Base-by-base conservation (phyloP, 192 early-diverging fungal genomes). In the Coemansia sp. region DNA sequence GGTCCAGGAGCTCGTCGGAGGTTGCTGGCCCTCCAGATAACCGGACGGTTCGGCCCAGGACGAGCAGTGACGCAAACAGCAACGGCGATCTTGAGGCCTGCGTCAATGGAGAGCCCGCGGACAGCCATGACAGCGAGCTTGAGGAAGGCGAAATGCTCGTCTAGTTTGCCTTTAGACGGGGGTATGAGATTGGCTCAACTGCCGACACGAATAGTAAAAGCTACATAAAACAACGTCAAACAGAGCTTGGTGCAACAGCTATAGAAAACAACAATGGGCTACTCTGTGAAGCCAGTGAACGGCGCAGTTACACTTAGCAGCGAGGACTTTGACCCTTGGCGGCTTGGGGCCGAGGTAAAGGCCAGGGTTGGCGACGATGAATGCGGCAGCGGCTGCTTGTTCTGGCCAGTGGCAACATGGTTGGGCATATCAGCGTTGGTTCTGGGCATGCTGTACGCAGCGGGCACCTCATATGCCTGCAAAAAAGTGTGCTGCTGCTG, bases 131-230 rank as follows among this genome's bases (percentile, higher is more conserved):
- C 0, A 78, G 75, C 52, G 75, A 68, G 17, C 62, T 78, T 12
- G 75, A 78, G 40, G 75, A 78, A 19, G 75, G 75, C 36, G 75
- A 78, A 21, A 78, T 78, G 75, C 27, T 72, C 4, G 14, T 53
- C 21, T 75, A 61, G 33, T 29, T 8, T 8, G 14, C 19, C 34
- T 34, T 26, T 12, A 15, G 14, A 17, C 8, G 10, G 11, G 12
- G 12, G 21, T 34, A 33, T 6, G 40, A 48, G 4, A 21, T 35
- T 17, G 17, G 50, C n/a, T 41, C 39, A 18, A 41, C 39, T 41
- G 39, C 10, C 17, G 19, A 19, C 41, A 22, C n/a, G 18, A 21
- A 43, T 22, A 43, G 21, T 43, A 43, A 43, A 21, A 56, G 17
- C 14, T 43, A 21, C 8, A 9, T 21, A 39, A 56, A 55, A 40